Conservation (phyloP, 805 yeast species). For the Hanseniaspora taiwanica region DNA sequence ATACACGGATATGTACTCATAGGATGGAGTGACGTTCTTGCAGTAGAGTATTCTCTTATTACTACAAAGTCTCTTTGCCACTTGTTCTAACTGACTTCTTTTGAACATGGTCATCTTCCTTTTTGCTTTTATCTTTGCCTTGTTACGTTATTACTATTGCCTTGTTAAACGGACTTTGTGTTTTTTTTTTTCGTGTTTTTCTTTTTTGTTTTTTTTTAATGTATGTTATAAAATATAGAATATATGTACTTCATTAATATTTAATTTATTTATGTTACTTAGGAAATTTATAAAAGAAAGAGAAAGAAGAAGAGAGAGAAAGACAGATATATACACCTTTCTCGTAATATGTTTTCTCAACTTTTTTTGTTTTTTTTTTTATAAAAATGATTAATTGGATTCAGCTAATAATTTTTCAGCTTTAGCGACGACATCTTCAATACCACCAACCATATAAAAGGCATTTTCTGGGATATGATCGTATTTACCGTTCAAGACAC, state of each 20-base stretch:
- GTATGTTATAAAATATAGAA: too few species aligned
- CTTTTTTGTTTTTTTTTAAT: too few species aligned
- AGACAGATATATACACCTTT: background rate
- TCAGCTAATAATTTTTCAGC: slow-evolving; percentile 98
- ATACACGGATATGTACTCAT: slow-evolving; percentile 36
- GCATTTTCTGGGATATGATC: slow-evolving; percentile 98
- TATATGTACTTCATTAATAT: too few species aligned
- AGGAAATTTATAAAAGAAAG: too few species aligned
- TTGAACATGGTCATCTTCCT: too few species aligned
- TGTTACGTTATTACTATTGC: too few species aligned
- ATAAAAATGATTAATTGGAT: slow-evolving; percentile 43
- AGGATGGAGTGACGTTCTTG: background rate
- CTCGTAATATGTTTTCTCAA: background rate
- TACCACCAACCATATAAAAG: slow-evolving; percentile 99
- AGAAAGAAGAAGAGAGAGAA: background rate
- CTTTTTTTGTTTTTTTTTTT: background rate
- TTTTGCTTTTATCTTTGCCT: too few species aligned
- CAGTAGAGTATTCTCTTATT: background rate
- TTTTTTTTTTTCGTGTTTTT: too few species aligned
- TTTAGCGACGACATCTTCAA: slow-evolving; percentile 96
- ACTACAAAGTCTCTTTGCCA: background rate
- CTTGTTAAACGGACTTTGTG: too few species aligned
- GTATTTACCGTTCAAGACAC: slow-evolving; percentile 95
- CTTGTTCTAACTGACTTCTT: too few species aligned
- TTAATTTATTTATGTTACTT: too few species aligned